Conservation (phyloP, 441 rosid species). For the Populus tomentosa region DNA sequence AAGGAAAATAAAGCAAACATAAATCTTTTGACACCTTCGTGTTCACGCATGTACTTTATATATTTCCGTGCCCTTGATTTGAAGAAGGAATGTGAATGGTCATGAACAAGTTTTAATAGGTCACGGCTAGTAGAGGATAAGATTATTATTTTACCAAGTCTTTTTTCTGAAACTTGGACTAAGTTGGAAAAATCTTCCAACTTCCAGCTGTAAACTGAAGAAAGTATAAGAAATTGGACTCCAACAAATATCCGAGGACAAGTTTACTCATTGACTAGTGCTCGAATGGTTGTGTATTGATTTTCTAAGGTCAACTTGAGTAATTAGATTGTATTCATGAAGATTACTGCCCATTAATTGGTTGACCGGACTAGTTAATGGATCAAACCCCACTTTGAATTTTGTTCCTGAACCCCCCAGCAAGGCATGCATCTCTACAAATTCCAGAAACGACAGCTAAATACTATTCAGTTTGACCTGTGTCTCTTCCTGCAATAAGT, state of each 20-base stretch:
- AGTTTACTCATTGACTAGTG: not conserved
- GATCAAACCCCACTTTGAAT: conserved; percentile 18
- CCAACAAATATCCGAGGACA: not conserved
- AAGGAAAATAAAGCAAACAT: not conserved
- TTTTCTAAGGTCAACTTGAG: not conserved
- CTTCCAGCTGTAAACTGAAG: not conserved
- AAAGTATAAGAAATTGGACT: not conserved
- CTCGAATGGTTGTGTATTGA: not conserved
- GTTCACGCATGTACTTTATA: not conserved
- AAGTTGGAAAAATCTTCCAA: not conserved
- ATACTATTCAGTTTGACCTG: not conserved
- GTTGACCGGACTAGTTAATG: not conserved
- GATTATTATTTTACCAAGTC: too few relatives aligned
- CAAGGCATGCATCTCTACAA: not conserved
- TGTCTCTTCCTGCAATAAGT: not conserved
- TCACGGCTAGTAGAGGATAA: not conserved
- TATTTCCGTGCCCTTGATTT: not conserved
- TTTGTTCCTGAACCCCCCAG: not conserved
- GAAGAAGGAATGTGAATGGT: not conserved
- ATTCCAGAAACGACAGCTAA: not conserved
- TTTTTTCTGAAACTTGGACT: not conserved
- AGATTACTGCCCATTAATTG: not conserved
- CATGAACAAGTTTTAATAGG: not conserved
- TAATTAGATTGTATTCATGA: too few relatives aligned
- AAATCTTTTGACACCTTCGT: not conserved